Evolutionary conservation across 306 rosid species (phyloP).

Genomic region (Cucurbita argyrosperma): DNA sequence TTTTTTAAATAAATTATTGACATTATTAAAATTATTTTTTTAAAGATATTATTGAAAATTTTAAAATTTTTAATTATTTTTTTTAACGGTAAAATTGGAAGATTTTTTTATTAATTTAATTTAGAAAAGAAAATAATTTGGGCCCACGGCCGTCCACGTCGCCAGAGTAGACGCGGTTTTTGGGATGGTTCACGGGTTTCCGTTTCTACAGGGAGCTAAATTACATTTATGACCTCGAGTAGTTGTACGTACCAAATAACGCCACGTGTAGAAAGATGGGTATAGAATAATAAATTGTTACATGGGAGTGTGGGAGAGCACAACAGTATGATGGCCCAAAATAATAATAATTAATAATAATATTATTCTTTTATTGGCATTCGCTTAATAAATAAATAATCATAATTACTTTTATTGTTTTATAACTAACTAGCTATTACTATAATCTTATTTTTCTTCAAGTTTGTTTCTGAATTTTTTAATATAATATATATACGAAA

Average conservation of each 20-base stretch:
- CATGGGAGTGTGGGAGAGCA: not conserved
- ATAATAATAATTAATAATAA: not conserved
- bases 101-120: too few relatives aligned
- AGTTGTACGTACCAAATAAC: not conserved
- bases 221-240: not conserved
- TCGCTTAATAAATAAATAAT: not conserved
- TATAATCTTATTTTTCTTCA: not conserved
- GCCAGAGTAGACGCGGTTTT: conserved; percentile 1
- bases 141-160: not conserved
- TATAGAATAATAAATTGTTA: not conserved
- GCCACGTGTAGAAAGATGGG: not conserved
- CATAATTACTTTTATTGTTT: not conserved
- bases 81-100: too few relatives aligned
- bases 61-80: too few relatives aligned
- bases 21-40: too few relatives aligned
- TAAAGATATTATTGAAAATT: too few relatives aligned
- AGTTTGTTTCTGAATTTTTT: not conserved
- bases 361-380: not conserved
- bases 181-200: not conserved
- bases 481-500: not conserved
- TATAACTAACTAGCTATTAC: not conserved
- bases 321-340: not conserved
- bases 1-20: too few relatives aligned
- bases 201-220: not conserved
- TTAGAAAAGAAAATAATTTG: not conserved